These are phyloP conservation scores for Beta corolliflora DNA, from an alignment of 179 eudicot genomes.

Conservation along the genomic window DNA sequence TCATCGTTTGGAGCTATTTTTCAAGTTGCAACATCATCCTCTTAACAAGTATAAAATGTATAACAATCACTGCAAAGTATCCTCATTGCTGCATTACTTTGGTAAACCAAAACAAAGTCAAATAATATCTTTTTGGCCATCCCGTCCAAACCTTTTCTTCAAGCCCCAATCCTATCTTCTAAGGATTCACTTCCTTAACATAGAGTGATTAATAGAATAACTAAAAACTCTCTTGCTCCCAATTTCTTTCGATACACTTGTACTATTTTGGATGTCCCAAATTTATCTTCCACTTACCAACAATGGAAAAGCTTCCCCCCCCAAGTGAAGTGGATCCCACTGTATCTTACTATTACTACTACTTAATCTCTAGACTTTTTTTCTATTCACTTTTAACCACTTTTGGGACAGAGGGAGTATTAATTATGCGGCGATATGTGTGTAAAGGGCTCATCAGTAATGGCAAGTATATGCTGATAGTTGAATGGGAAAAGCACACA, in stretches of 20 bases:
- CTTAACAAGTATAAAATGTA: not conserved
- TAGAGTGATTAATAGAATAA: not conserved
- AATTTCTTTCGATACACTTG: too few species aligned
- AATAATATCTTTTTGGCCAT: not conserved
- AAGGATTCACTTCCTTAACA: not conserved
- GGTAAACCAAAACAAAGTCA: not conserved
- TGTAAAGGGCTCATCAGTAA: not conserved
- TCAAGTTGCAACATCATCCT: not conserved
- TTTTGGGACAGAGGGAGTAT: not conserved
- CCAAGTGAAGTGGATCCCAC: too few species aligned
- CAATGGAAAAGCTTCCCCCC: too few species aligned
- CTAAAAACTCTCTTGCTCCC: not conserved
- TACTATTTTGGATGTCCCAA: too few species aligned
- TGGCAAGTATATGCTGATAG: not conserved
- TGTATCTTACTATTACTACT: too few species aligned
- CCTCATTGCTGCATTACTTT: not conserved
- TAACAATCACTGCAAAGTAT: not conserved
- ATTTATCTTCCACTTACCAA: too few species aligned
- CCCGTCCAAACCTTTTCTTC: not conserved
- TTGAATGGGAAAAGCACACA: not conserved
- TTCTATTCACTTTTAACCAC: too few species aligned
- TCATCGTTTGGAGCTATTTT: not conserved
- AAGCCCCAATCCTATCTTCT: not conserved
- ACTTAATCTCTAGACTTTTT: too few species aligned
- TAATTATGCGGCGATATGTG: not conserved